These are phyloP conservation scores for Dichotomopilus funicola DNA, from an alignment of 2,329 filamentous ascomycete species.

Conservation along the genomic window DNA sequence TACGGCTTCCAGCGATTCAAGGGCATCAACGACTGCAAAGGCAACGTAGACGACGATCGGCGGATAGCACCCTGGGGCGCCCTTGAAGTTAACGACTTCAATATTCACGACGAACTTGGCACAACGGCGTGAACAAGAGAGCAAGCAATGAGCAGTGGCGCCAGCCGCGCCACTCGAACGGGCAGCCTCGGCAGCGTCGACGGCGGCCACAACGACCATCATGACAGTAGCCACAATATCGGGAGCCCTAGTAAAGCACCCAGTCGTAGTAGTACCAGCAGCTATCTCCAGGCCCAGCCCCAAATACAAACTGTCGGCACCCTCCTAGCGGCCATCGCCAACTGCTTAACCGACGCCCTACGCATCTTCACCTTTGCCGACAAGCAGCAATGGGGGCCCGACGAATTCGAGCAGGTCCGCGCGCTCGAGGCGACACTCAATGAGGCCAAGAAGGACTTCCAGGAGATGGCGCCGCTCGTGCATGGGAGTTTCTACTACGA, in stretches of 20 bases:
- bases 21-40: too few relatives aligned
- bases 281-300: too few relatives aligned
- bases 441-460: conserved; percentile 55
- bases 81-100: too few relatives aligned
- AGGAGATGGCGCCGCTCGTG: conserved; percentile 49
- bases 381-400: conserved; percentile 51
- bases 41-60: too few relatives aligned
- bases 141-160: conserved; percentile 14
- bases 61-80: too few relatives aligned
- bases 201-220: conserved; percentile 2
- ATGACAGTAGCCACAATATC: neutral
- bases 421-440: conserved; percentile 50
- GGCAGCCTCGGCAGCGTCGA: conserved; percentile 8
- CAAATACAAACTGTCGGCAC: conserved; percentile 45
- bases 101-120: too few relatives aligned
- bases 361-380: conserved; percentile 51
- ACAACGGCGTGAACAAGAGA: neutral
- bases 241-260: too few relatives aligned
- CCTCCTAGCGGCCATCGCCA: conserved; percentile 52
- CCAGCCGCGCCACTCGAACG: conserved; percentile 13
- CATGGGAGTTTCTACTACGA: conserved; percentile 53
- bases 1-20: too few relatives aligned
- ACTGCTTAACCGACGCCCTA: conserved; percentile 45
- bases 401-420: conserved; percentile 54
- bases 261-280: too few relatives aligned